Conservation (phyloP, 2,329 filamentous ascomycete species). For the Claviceps purpurea region DNA sequence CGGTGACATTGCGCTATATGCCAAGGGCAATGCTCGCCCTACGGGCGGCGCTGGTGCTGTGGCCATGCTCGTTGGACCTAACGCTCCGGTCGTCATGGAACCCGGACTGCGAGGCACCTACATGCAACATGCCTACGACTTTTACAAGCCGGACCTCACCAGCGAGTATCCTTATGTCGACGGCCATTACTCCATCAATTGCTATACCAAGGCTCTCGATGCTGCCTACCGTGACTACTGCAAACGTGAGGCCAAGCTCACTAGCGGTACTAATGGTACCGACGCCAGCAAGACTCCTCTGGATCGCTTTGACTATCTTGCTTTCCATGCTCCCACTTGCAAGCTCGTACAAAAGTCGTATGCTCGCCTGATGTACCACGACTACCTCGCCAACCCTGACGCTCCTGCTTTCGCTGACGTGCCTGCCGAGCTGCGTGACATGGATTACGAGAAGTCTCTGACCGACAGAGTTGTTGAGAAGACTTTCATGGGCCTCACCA, state of each 20-base stretch:
- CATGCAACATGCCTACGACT: slow-evolving; percentile 77
- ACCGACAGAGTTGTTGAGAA: slow-evolving; percentile 76
- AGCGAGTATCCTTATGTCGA: slow-evolving; percentile 81
- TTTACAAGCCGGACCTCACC: slow-evolving; percentile 80
- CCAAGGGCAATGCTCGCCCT: slow-evolving; percentile 68
- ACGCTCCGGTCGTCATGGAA: slow-evolving; percentile 65
- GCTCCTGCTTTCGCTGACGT: slow-evolving; percentile 59
- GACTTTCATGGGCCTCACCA: slow-evolving; percentile 71
- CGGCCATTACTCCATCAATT: slow-evolving; percentile 69
- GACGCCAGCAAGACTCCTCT: slow-evolving; percentile 45
- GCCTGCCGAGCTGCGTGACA: slow-evolving; percentile 59
- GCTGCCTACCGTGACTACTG: slow-evolving; percentile 70
- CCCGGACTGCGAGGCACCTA: slow-evolving; percentile 67
- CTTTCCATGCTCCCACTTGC: slow-evolving; percentile 77
- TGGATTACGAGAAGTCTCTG: slow-evolving; percentile 68
- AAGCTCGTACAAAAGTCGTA: slow-evolving; percentile 81
- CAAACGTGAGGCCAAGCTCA: slow-evolving; percentile 51
- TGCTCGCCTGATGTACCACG: slow-evolving; percentile 72
- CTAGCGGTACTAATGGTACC: slow-evolving; percentile 37
- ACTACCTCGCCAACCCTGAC: slow-evolving; percentile 61
- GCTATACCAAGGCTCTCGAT: slow-evolving; percentile 71
- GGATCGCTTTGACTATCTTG: slow-evolving; percentile 72
- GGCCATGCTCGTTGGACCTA: slow-evolving; percentile 64
- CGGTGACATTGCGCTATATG: slow-evolving; percentile 75
- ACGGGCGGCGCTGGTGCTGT: slow-evolving; percentile 71